Evolutionary conservation across 805 yeast genomes (phyloP), one percentile per base, ranked within the genome.

Genomic region (Candida insectorum): DNA sequence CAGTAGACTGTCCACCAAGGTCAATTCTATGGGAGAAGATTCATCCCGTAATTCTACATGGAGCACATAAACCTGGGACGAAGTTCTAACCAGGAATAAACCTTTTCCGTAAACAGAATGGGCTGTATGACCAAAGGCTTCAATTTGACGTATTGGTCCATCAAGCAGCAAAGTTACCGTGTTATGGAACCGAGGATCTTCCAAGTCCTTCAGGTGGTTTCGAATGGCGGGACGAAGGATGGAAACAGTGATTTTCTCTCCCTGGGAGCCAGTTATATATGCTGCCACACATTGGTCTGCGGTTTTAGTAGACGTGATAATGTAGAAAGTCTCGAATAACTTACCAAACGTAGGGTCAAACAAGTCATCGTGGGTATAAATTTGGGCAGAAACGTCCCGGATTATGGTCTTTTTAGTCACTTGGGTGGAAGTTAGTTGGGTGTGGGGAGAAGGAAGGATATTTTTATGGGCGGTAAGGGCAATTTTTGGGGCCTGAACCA

Each of bases 31-130:
- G n/a, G 36, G 28, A 5, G n/a, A 16, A 33, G 34, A 28, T 22
- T 38, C 40, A 11, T 42, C 34, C 7, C 34, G 34, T 21, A 11
- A 11, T 4, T 5, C 9, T 19, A 34, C 32, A 12, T 53, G 49
- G 6, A 73, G 35, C 2, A 71, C 41, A 30, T 52, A 53, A 8
- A 71, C 39, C 16, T 54, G 55, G 6, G 44, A 40, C 7, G 51
- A 51, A 0, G 77, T 69, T 26, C 77, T 49, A 1, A 71, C 59
- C 1, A 66, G 49, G n/a, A 43, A n/a, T n/a, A n/a, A n/a, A n/a
- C n/a, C n/a, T n/a, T n/a, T n/a, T n/a, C n/a, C n/a, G n/a, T n/a
- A n/a, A n/a, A n/a, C n/a, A n/a, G n/a, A n/a, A n/a, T n/a, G n/a
- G n/a, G n/a, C n/a, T n/a, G n/a, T n/a, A 16, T 26, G 33, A 13